Evolutionary conservation across 768 basidiomycete genomes (phyloP), one percentile per base, ranked within the genome.

Genomic region (Suillus brevipes): DNA sequence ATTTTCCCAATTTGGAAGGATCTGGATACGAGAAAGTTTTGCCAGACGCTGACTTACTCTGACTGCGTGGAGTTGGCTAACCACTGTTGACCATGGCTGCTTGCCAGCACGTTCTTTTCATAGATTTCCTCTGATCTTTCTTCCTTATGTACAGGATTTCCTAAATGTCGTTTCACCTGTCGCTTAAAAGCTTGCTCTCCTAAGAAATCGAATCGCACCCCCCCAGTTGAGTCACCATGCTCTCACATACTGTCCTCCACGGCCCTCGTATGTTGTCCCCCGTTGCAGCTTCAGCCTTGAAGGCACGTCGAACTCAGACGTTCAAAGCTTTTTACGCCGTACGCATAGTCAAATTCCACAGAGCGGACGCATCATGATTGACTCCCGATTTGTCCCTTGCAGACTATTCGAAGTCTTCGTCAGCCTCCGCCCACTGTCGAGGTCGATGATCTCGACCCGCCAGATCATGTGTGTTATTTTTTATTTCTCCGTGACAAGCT

Each of bases 311-410:
- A 55, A 73, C 76, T 25, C 79, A 79, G 38, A 76, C 82, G 1
- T 81, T 79, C 72, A 83, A 76, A 58, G 85, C 87, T 4, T 84
- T 81, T 66, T 87, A 86, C 70, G 84, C 88, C 14, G 87, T 89
- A 64, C 42, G 84, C 80, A 61, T 6, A 16, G 28, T 3, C 28
- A 4, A 18, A 12, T 40, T 12, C 18, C 3, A 2, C 25, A 28
- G 6, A 28, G 18, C 40, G 5, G 6, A 28, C 28, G 10, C 13
- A 13, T n/a, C n/a, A n/a, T n/a, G n/a, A n/a, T 59, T 59, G 25
- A 59, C 40, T 25, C 80, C 77, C 65, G 76, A 58, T 69, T 20
- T 60, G 3, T 34, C 40, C 28, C 23, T 14, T 38, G 1, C 50
- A 77, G 77, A 78, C 77, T 4, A 75, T 77, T 62, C 58, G 72